Base-by-base conservation (phyloP, 2,329 filamentous ascomycete genomes). In the Clonostachys byssicola region DNA sequence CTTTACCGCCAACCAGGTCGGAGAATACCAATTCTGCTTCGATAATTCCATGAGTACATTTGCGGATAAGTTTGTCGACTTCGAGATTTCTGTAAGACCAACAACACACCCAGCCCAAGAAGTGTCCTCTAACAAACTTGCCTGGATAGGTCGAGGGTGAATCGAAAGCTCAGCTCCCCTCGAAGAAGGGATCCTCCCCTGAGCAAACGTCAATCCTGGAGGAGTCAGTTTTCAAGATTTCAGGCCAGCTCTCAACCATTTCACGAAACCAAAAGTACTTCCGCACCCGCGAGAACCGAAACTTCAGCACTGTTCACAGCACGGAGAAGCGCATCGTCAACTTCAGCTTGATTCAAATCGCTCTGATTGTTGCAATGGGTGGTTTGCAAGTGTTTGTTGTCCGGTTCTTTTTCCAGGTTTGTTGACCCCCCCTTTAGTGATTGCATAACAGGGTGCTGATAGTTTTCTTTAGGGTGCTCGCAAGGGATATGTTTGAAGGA, bases 211-310 rank as follows among this genome's bases (percentile, higher is more conserved):
- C 85, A 42, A 81, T 83, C 8, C 79, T 99, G 43, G 92, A 97
- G 67, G 92, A 99, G 72, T 92, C 90, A 39, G 88, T 97, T 60
- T 90, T 94, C 76, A 96, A 96, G 75, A 80, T 99, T 51, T 96
- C 91, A 12, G 86, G 89, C 53, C 90, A 95, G 64, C 75, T 99
- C 44, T 96, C 91, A 13, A 96, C 92, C 52, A 94, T 99, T 63
- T 91, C 89, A 40, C 83, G 94, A 61, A 96, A 96, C 75, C 94
- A 99, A 64, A 99, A 99, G 68, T 99, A 99, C 77, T 99, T 99
- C 84, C 88, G 95, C 53, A 99, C 94, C 4, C 85, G 94, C 56
- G 94, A 99, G 78, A 99, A 99, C 79, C 83, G 94, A 52, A 99
- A 99, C 73, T 97, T 99, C 73, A 95, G 89, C 73, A 99, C 94